Percentiles rank a stretch among this genome's conserved stretches.
Conservation (phyloP, 2,329 filamentous ascomycete genomes). For the Plectosphaerella sp. region DNA sequence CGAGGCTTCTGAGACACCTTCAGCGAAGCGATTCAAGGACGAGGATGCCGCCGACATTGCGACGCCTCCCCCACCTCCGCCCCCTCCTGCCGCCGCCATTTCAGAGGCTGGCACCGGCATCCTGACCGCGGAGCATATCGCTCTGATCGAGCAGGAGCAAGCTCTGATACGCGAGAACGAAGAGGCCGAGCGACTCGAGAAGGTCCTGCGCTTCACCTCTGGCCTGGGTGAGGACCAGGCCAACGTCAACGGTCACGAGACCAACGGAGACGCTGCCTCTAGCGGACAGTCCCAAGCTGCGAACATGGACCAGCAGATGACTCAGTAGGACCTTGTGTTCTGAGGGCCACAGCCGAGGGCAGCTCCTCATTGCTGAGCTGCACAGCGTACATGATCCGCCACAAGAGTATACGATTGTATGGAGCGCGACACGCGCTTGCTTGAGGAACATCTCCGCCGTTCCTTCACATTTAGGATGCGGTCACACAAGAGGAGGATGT, state of each 20-base stretch:
- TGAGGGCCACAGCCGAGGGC: too few species aligned
- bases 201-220: slow-evolving; percentile 29
- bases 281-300: neutral
- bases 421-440: too few species aligned
- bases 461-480: too few species aligned
- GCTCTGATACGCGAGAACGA: slow-evolving; percentile 49
- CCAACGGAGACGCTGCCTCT: neutral
- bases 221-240: neutral
- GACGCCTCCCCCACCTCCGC: slow-evolving; percentile 45
- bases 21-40: slow-evolving; percentile 48
- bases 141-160: slow-evolving; percentile 45
- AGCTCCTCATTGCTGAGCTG: too few species aligned
- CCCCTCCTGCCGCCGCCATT: slow-evolving; percentile 32
- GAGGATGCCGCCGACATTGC: slow-evolving; percentile 29
- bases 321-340: too few species aligned
- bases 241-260: neutral
- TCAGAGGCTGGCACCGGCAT: slow-evolving; percentile 23
- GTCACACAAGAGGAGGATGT: too few species aligned
- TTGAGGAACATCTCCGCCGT: too few species aligned
- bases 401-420: too few species aligned
- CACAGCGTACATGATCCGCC: too few species aligned
- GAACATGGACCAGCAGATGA: too few species aligned
- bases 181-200: slow-evolving; percentile 47
- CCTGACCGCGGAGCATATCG: slow-evolving; percentile 36
- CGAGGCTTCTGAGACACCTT: slow-evolving; percentile 52